Percentiles rank a stretch among this genome's conserved stretches.
Evolutionary conservation across 2,329 filamentous ascomycete genomes (phyloP).

Genomic region (Stemphylium lycopersici): DNA sequence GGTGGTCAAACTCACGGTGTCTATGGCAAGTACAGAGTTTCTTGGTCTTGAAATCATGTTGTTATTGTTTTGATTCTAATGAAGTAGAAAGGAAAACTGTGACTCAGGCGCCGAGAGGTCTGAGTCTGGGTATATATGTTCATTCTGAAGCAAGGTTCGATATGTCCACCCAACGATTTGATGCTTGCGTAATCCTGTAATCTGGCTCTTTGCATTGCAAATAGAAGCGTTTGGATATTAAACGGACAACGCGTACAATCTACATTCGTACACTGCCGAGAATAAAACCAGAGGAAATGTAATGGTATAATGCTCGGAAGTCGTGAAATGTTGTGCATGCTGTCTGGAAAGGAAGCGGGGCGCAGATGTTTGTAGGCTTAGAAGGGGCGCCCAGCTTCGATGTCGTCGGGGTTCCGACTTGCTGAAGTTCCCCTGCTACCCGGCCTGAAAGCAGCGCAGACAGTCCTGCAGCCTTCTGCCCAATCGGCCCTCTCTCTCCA

Average conservation of each 20-base stretch:
- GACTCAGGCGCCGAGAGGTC: too few relatives aligned
- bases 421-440: conserved; percentile 8
- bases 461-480: conserved; percentile 24
- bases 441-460: conserved; percentile 22
- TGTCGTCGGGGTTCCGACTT: conserved; percentile 7
- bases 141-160: not conserved
- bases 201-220: too few relatives aligned
- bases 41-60: too few relatives aligned
- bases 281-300: not conserved
- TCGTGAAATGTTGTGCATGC: not conserved
- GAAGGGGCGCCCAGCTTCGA: conserved; percentile 5
- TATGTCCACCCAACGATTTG: not conserved
- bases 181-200: not conserved
- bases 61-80: too few relatives aligned
- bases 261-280: not conserved
- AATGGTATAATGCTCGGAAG: not conserved
- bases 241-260: not conserved
- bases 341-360: not conserved
- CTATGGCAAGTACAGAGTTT: too few relatives aligned
- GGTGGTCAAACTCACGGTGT: too few relatives aligned
- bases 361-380: not conserved
- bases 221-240: not conserved
- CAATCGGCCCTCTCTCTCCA: conserved; percentile 15
- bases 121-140: not conserved
- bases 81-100: too few relatives aligned